Base-by-base conservation (phyloP, 2,329 filamentous ascomycete genomes). In the Coniochaeta ligniaria region DNA sequence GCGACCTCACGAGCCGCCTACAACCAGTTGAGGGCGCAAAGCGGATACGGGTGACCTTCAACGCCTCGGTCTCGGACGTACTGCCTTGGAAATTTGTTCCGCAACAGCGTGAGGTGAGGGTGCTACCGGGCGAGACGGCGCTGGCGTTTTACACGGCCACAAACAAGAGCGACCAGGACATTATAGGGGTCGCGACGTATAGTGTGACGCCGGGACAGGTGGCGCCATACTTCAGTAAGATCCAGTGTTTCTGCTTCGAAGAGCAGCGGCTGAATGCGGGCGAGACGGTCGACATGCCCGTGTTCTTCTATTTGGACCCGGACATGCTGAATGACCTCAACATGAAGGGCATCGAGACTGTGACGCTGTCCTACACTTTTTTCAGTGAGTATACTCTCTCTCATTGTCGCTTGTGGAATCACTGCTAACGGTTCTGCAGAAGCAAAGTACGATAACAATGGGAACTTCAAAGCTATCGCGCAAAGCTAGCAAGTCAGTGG, bases 201-300 rank as follows among this genome's bases (percentile, higher is more conserved):
- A 96, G 91, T 71, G 96, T 99, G 33, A 97, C 94, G 2, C 95
- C 95, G 0, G 95, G 86, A 3, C 95, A 99, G 76, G 93, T 96
- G 52, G 94, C 95, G 50, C 93, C 92, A 1, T 99, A 99, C 74
- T 99, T 99, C 72, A 96, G 91, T 84, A 99, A 99, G 83, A 99
- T 99, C 54, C 95, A 99, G 76, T 99, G 95, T 72, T 99, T 99
- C 76, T 99, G 95, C 75, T 99, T 99, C 70, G 95, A 99, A 78
- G 94, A 92, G 76, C 95, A 99, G 81, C 83, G 96, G 63, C 76
- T 99, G 66, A 94, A 95, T 72, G 93, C 93, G 6, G 93, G 94
- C 52, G 96, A 99, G 81, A 95, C 92, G 52, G 95, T 99, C 59
- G 95, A 99, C 74, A 99, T 99, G 96, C 96, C 95, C 0, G 96